Evolutionary conservation across 768 basidiomycete genomes (phyloP), one percentile per base, ranked within the genome.

Genomic region (Lepiota brunneoincarnata): DNA sequence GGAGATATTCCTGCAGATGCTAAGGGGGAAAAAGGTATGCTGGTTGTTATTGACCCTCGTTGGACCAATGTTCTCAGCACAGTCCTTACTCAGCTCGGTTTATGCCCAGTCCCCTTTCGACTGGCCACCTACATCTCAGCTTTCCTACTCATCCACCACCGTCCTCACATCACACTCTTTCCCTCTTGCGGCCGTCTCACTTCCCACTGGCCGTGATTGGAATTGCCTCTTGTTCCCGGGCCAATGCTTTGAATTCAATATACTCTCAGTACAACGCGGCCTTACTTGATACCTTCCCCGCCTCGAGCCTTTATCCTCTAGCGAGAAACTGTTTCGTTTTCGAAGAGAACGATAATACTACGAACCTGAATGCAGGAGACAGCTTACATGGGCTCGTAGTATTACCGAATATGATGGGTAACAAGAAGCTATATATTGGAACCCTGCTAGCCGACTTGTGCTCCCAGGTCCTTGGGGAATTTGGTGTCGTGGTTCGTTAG

Each of bases 161-260:
- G n/a, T 76, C 73, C 53, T 80, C 86, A 24, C 85, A 93, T 60
- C 63, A 75, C 10, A 73, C 87, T 6, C 71, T 97, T 41, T 79
- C 87, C 39, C 77, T 95, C 41, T 75, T 98, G 59, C 82, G 84
- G 38, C 82, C 83, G 45, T 94, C 89, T 1, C 84, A 87, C 58
- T 93, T 93, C 56, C 86, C 93, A 2, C 72, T 98, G 15, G 93
- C 89, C 18, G 85, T 96, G 49, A 85, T 99, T 62, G 97, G 95
- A 9, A 78, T 99, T 28, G 84, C 93, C 21, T 80, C 85, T 26
- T 87, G 81, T 61, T 79, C 83, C 10, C 75, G 79, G 56, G 72
- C 74, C 24, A 78, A 83, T 52, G 70, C 82, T 3, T 64, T 83
- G 21, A 67, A 78, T 4, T 71, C 80, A 14, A 76, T 84, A 61